Percentiles rank a stretch among this genome's conserved stretches.
Evolutionary conservation across 164 flowering plant genomes (phyloP).

Genomic region (Berberis thunbergii): DNA sequence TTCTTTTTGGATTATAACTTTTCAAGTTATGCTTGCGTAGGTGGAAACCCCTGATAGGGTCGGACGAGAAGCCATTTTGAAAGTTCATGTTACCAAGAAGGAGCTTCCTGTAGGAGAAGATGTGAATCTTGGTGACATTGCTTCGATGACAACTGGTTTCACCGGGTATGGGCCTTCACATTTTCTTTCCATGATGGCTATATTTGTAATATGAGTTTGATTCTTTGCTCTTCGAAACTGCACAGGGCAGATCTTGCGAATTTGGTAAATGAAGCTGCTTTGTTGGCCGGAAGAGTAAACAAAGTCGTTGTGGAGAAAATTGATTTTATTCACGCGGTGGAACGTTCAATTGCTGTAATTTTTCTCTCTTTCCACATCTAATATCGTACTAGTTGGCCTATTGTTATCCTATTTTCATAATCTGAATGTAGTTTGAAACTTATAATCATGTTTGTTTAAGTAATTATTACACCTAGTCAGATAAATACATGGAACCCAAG

Average conservation of each 20-base stretch:
- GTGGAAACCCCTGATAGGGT: slow-evolving; percentile 90
- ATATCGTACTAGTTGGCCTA: no score
- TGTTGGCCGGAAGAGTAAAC: slow-evolving; percentile 84
- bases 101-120: slow-evolving; percentile 82
- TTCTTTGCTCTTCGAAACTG: slow-evolving; percentile 14
- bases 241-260: slow-evolving; percentile 99
- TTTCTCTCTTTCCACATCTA: slow-evolving; percentile 6
- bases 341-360: slow-evolving; percentile 89
- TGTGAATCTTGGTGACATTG: slow-evolving; percentile 69
- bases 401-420: no score
- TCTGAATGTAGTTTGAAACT: no score
- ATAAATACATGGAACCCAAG: no score
- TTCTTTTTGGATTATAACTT: no score
- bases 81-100: slow-evolving; percentile 85
- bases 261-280: slow-evolving; percentile 97
- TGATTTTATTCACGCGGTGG: slow-evolving; percentile 94
- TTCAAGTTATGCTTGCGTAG: slow-evolving; percentile 25
- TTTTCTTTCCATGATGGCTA: background rate
- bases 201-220: slow-evolving; percentile 6
- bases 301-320: slow-evolving; percentile 72
- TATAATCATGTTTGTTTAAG: no score
- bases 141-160: slow-evolving; percentile 94
- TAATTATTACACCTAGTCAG: no score
- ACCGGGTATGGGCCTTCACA: slow-evolving; percentile 55
- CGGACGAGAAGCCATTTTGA: slow-evolving; percentile 90